Evolutionary conservation across 495 filamentous ascomycete species (phyloP), one percentile per base, ranked within the genome.

Genomic region (Terfezia boudieri): DNA sequence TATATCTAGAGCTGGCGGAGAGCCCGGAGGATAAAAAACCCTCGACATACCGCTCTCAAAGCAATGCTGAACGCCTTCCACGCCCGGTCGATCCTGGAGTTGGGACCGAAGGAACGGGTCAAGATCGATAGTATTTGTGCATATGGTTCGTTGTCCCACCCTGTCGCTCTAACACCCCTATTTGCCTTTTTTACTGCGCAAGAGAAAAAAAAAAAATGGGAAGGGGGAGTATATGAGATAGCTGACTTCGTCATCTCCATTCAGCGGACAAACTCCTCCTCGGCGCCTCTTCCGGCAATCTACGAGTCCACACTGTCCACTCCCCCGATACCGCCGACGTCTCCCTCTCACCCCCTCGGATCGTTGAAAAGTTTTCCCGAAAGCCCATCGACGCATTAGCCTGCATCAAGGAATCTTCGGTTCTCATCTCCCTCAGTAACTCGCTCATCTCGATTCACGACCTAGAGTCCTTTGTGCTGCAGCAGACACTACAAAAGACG

Each of bases 11-110:
- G 26, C 26, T 32, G 26, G 26, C 26, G 26, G 7, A 1, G 26
- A 32, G 26, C 26, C 26, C 7, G 26, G 26, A 32, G 26, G 26
- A 32, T 5, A 32, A 2, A 20, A 20, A 20, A 20, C 20, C 7
- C 26, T 32, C 7, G 26, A 32, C 26, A 32, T 32, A 32, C 4
- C 7, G 7, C 26, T 32, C 26, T 32, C 5, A 5, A 32, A 64
- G 73, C 73, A 71, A 98, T 98, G 90, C 80, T 96, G 69, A 93
- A 90, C 71, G 89, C 92, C 67, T 98, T 99, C 71, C 89, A 81
- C 59, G 86, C 90, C 74, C 84, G 84, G 65, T 83, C 92, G 58
- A 83, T 96, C 63, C 81, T 95, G 73, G 90, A 99, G 81, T 82
- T 99, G 57, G 88, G 82, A 70, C 79, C 79, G 63, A 80, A 86